Conservation (phyloP, 345 rosid species). For the Boechera stricta region DNA sequence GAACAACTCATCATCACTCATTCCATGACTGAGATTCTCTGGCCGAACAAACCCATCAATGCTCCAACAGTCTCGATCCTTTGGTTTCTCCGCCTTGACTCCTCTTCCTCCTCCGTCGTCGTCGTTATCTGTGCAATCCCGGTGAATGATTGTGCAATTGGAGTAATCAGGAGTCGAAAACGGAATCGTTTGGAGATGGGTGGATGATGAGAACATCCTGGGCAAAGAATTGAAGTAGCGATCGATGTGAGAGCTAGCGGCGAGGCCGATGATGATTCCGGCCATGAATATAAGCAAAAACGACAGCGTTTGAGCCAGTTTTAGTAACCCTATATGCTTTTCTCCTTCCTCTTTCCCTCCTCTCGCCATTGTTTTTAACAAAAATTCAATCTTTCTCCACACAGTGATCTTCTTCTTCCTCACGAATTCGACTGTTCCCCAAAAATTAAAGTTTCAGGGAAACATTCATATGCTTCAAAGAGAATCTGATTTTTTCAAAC, state of each 20-base stretch:
- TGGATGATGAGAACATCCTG: conserved; percentile 44
- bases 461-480: conserved; percentile 24
- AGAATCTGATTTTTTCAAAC: conserved; percentile 4
- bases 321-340: conserved; percentile 64
- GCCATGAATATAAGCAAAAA: conserved; percentile 78
- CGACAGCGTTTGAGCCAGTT: conserved; percentile 71
- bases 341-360: conserved; percentile 57
- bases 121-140: conserved; percentile 46
- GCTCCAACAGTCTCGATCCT: conserved; percentile 52
- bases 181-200: conserved; percentile 41
- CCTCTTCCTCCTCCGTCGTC: conserved; percentile 9
- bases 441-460: conserved; percentile 35
- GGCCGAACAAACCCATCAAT: conserved; percentile 61
- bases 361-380: conserved; percentile 37
- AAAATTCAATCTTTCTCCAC: background rate
- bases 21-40: conserved; percentile 55
- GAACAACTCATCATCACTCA: conserved; percentile 70
- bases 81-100: conserved; percentile 30
- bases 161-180: conserved; percentile 35
- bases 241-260: conserved; percentile 69
- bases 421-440: conserved; percentile 16
- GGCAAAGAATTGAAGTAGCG: conserved; percentile 62
- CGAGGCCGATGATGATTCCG: conserved; percentile 78
- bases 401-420: conserved; percentile 13
- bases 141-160: conserved; percentile 48